Conservation (phyloP, 257 asterid genomes). For the Ilex asprella region DNA sequence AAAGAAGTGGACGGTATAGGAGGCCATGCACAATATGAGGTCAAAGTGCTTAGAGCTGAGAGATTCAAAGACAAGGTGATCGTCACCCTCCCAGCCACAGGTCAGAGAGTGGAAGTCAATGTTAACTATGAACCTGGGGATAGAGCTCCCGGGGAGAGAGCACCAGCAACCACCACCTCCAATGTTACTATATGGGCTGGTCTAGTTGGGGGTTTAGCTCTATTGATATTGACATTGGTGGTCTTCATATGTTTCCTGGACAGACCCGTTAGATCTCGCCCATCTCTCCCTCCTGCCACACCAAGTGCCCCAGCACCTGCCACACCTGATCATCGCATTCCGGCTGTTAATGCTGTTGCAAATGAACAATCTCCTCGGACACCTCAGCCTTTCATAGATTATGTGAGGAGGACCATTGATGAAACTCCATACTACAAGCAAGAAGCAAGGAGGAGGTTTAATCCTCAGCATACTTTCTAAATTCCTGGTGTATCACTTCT, state of each 20-base stretch:
- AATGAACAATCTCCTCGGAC: slow-evolving; percentile 75
- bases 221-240: slow-evolving; percentile 22
- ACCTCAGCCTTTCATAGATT: slow-evolving; percentile 86
- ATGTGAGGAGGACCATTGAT: slow-evolving; percentile 74
- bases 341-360: slow-evolving; percentile 21
- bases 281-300: slow-evolving; percentile 19
- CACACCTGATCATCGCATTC: slow-evolving; percentile 55
- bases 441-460: slow-evolving; percentile 64
- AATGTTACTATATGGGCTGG: slow-evolving; percentile 22
- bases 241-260: slow-evolving; percentile 29
- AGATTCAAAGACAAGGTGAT: slow-evolving; percentile 47
- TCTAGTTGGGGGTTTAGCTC: slow-evolving; percentile 14
- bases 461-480: slow-evolving; percentile 73
- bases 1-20: slow-evolving; percentile 26
- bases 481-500: slow-evolving; percentile 1
- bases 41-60: slow-evolving; percentile 31
- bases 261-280: slow-evolving; percentile 28
- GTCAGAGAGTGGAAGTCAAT: slow-evolving; percentile 56
- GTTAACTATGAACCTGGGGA: slow-evolving; percentile 50
- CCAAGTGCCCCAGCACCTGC: slow-evolving; percentile 36
- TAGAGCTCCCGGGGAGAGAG: slow-evolving; percentile 5
- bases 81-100: slow-evolving; percentile 67
- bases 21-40: slow-evolving; percentile 39
- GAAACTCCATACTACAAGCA: slow-evolving; percentile 88
- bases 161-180: slow-evolving; percentile 3